Base-by-base conservation (phyloP, 2,329 filamentous ascomycete genomes). In the Xylariaceae sp. region DNA sequence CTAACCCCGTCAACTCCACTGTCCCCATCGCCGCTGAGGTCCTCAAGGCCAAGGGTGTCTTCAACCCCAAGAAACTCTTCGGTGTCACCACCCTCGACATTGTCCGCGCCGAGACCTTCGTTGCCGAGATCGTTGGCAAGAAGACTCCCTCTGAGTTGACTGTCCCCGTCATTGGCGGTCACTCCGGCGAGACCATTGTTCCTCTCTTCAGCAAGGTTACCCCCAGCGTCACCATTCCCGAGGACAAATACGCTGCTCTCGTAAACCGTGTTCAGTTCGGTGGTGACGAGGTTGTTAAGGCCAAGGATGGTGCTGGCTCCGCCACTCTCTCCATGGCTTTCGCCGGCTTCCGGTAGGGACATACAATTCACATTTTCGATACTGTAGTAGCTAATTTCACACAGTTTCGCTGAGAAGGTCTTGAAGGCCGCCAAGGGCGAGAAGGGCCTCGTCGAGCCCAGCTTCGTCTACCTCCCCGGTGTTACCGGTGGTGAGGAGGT, bases 1-100 rank as follows among this genome's bases (percentile, higher is more conserved):
- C 93, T 72, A 99, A 99, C 86, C 94, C 94, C 61, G 94, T 99
- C 78, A 99, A 99, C 88, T 96, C 92, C 56, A 99, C 94, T 59
- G 94, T 99, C 60, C 94, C 94, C 65, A 97, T 99, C 73, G 90
- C 94, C 66, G 94, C 92, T 69, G 94, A 99, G 82, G 90, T 97
- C 63, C 88, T 99, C 75, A 97, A 97, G 86, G 82, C 84, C 70
- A 92, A 92, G 75, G 87, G 87, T 69, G 91, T 96, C 73, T 99
- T 97, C 80, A 89, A 99, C 82, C 82, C 94, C 68, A 89, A 94
- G 84, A 92, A 89, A 76, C 88, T 99, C 65, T 99, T 99, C 74
- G 94, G 94, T 83, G 94, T 99, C 74, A 99, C 94, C 73, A 97
- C 94, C 53, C 88, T 99, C 70, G 94, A 99, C 77, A 92, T 99